Conservation (phyloP, 768 basidiomycete genomes). For the Epithele typhae region DNA sequence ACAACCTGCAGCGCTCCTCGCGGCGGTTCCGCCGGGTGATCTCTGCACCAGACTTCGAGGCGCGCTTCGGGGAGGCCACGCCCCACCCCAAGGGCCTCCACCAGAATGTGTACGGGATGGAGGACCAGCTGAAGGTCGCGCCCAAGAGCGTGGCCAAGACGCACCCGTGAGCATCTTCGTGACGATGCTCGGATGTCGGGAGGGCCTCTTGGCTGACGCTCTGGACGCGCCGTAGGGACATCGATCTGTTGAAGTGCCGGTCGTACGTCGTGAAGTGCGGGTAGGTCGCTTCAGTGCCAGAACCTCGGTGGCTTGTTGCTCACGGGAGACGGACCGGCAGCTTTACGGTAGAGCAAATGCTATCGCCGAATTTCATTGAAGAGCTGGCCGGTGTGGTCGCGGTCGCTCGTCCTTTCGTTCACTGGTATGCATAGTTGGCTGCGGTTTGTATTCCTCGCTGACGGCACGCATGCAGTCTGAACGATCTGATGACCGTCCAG, state of each 20-base stretch:
- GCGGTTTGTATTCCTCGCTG: constrained; percentile 7
- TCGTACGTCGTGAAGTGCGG: constrained; percentile 62
- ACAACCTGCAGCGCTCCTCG: constrained; percentile 60
- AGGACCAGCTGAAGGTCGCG: constrained; percentile 86
- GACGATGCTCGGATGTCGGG: not conserved
- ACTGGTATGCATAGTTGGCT: constrained; percentile 47
- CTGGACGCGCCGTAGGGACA: constrained; percentile 53
- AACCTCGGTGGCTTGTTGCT: too few species aligned
- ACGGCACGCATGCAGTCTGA: constrained; percentile 44
- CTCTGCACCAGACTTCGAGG: constrained; percentile 64
- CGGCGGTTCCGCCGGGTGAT: constrained; percentile 63
- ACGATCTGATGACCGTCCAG: constrained; percentile 65
- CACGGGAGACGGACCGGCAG: too few species aligned
- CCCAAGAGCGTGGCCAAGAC: constrained; percentile 87
- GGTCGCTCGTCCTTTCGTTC: constrained; percentile 72
- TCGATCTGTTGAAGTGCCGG: constrained; percentile 85
- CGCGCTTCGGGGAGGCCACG: constrained; percentile 67
- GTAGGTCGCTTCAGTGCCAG: too few species aligned
- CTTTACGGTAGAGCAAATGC: constrained; percentile 73
- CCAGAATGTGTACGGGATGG: constrained; percentile 79
- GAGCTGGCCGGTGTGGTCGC: constrained; percentile 49
- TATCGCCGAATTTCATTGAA: constrained; percentile 61
- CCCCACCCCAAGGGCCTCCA: constrained; percentile 58
- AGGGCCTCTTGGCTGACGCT: not conserved
- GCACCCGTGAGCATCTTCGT: constrained; percentile 51